phyloP scores from a whole-genome alignment of 345 rosid species.

The Linum lewisii region DNA sequence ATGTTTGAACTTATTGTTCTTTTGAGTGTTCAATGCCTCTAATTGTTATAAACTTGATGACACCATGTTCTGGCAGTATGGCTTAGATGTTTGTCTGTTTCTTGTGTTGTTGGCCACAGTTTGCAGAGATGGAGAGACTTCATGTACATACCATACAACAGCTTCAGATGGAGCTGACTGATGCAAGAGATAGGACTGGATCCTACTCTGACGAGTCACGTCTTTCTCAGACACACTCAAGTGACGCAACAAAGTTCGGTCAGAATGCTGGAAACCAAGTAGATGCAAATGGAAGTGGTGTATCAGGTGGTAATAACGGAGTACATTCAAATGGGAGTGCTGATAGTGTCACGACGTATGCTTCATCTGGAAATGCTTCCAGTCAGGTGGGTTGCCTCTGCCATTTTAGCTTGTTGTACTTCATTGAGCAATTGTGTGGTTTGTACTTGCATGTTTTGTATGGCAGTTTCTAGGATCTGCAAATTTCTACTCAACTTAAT shows the following conservation, averaged over 20 bases:
- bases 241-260: conserved; percentile 43
- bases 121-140: conserved; percentile 82
- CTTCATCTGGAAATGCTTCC: conserved; percentile 38
- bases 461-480: too few species aligned
- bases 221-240: conserved; percentile 36
- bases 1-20: background rate
- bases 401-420: too few species aligned
- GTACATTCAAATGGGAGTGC: conserved; percentile 42
- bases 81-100: too few species aligned
- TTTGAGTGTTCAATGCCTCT: background rate
- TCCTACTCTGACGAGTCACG: conserved; percentile 47
- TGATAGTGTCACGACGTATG: conserved; percentile 33
- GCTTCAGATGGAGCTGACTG: conserved; percentile 77
- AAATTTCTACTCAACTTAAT: too few species aligned
- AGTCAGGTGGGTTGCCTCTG: conserved; percentile 33
- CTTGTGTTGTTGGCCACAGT: conserved; percentile 34
- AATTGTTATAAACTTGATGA: background rate
- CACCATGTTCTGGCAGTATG: background rate
- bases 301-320: conserved; percentile 24
- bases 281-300: conserved; percentile 38
- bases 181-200: conserved; percentile 57
- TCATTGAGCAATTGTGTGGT: too few species aligned
- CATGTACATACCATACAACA: conserved; percentile 79
- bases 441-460: too few species aligned
- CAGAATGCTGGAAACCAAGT: conserved; percentile 43